phyloP scores from a whole-genome alignment of 371 early-diverging fungal species.

The Rozella allomycis region DNA sequence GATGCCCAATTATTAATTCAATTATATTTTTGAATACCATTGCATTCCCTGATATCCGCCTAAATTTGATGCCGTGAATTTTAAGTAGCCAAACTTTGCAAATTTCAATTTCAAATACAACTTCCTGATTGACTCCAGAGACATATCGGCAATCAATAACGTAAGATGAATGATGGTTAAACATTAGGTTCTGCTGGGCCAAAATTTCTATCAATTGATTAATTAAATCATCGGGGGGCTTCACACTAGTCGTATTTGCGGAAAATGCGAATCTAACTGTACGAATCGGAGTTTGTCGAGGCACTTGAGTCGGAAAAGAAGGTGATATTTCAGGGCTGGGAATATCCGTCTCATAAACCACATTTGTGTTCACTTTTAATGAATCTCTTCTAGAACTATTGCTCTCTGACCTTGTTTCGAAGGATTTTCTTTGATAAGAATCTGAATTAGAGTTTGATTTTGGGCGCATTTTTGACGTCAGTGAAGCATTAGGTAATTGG shows the following conservation, averaged over 20 bases:
- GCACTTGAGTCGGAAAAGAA: no score
- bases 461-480: no score
- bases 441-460: no score
- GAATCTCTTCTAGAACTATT: no score
- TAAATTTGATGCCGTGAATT: conserved; percentile 24
- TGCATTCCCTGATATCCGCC: conserved; percentile 22
- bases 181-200: conserved; percentile 2
- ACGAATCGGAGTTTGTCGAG: conserved; percentile 20
- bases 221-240: conserved; percentile 19
- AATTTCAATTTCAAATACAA: conserved; percentile 26
- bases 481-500: no score
- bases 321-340: no score
- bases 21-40: conserved; percentile 23
- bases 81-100: conserved; percentile 31
- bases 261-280: conserved; percentile 17
- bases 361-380: no score
- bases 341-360: no score
- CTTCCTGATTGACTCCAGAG: conserved; percentile 3
- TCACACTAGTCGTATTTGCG: conserved; percentile 8
- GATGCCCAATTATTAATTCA: no score
- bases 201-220: conserved; percentile 16
- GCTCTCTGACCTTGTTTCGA: no score
- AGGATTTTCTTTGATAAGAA: no score
- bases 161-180: conserved; percentile 2
- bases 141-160: conserved; percentile 1